phyloP scores from a whole-genome alignment of 345 rosid genomes.

The Pelargonium nanum region DNA sequence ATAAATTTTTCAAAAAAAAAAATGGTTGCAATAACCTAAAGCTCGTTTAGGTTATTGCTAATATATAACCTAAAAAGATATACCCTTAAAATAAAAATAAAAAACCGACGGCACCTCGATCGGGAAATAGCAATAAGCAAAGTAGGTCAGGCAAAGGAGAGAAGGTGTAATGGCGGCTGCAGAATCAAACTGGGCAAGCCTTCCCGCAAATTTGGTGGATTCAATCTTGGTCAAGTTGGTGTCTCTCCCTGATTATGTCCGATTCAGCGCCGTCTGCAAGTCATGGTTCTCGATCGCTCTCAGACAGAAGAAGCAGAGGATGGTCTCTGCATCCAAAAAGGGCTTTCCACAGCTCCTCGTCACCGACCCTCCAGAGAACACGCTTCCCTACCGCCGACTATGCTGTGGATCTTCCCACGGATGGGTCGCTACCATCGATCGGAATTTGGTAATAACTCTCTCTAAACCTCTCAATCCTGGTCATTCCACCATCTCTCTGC shows the following conservation, averaged over 20 bases:
- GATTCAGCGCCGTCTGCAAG: background rate
- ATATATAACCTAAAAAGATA: too few relatives aligned
- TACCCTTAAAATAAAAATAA: too few relatives aligned
- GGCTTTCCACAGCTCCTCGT: background rate
- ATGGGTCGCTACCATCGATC: conserved; percentile 7
- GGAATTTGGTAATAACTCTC: background rate
- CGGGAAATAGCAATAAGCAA: too few relatives aligned
- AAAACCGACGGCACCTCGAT: too few relatives aligned
- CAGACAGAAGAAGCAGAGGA: background rate
- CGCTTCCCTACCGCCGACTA: background rate
- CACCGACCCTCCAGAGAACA: background rate
- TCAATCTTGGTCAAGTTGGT: background rate
- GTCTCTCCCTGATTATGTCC: background rate
- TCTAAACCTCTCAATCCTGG: background rate
- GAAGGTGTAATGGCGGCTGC: background rate
- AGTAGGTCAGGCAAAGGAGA: background rate
- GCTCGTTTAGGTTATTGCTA: too few relatives aligned
- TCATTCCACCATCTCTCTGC: background rate
- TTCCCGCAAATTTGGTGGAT: background rate
- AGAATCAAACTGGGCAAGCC: background rate
- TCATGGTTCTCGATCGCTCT: background rate
- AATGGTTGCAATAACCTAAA: too few relatives aligned
- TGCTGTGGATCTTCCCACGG: conserved; percentile 10
- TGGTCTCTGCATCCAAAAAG: background rate
- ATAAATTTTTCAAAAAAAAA: too few relatives aligned